These are phyloP conservation scores for Claviceps paspali DNA, from an alignment of 2,329 filamentous ascomycete genomes.

Conservation along the genomic window DNA sequence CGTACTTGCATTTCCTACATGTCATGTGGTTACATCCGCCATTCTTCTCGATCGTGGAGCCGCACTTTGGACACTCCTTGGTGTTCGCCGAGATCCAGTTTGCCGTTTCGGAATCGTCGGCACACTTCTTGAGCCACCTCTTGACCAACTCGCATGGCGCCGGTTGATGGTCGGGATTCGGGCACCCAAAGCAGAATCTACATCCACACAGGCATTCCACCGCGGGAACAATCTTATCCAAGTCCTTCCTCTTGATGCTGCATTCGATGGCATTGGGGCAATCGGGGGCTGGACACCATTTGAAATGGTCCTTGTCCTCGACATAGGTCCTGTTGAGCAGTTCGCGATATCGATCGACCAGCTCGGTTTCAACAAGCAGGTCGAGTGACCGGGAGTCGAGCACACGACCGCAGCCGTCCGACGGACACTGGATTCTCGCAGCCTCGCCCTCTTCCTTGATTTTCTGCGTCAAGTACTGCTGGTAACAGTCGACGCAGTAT, in stretches of 20 bases:
- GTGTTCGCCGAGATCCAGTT: slow-evolving; percentile 99
- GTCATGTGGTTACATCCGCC: slow-evolving; percentile 98
- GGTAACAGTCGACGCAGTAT: slow-evolving; percentile 86
- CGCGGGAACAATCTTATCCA: slow-evolving; percentile 74
- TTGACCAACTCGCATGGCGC: slow-evolving; percentile 85
- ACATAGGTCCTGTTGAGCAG: slow-evolving; percentile 90
- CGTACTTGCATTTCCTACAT: slow-evolving; percentile 85
- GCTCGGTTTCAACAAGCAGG: slow-evolving; percentile 48
- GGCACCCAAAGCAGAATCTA: slow-evolving; percentile 91
- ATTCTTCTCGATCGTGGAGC: slow-evolving; percentile 98
- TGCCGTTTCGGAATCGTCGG: slow-evolving; percentile 93
- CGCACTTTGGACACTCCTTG: slow-evolving; percentile 92
- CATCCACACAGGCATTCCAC: slow-evolving; percentile 75
- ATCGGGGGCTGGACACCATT: slow-evolving; percentile 98
- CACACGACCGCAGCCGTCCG: slow-evolving; percentile 73
- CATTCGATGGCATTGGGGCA: slow-evolving; percentile 90
- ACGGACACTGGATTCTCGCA: slow-evolving; percentile 83
- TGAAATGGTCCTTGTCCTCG: slow-evolving; percentile 87
- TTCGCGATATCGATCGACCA: slow-evolving; percentile 56
- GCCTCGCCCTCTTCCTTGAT: slow-evolving; percentile 93
- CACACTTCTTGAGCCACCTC: slow-evolving; percentile 95
- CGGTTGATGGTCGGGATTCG: slow-evolving; percentile 78
- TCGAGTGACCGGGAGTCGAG: slow-evolving; percentile 82
- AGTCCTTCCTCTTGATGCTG: slow-evolving; percentile 70
- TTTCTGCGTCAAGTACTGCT: slow-evolving; percentile 82